Percentiles rank a stretch among this genome's conserved stretches.
These are phyloP conservation scores for Amoebophrya sp. DNA, from an alignment of 169 alveolate species.

Conservation along the genomic window DNA sequence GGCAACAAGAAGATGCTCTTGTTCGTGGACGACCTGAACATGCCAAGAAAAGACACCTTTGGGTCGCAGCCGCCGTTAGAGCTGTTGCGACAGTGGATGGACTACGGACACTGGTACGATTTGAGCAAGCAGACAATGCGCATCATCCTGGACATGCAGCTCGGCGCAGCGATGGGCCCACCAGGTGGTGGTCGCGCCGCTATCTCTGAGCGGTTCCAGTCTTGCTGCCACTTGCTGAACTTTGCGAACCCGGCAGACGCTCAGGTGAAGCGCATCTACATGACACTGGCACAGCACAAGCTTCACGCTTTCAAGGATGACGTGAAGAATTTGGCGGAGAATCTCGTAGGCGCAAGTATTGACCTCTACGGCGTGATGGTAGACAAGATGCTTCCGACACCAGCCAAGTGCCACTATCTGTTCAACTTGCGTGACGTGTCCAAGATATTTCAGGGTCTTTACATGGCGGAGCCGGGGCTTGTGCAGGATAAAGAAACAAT, in stretches of 20 bases:
- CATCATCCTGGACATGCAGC: constrained; percentile 70
- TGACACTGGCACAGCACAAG: constrained; percentile 57
- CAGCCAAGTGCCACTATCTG: constrained; percentile 85
- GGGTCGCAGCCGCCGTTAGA: constrained; percentile 92
- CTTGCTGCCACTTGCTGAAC: constrained; percentile 70
- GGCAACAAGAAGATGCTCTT: constrained; percentile 76
- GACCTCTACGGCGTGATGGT: constrained; percentile 52
- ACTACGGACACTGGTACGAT: constrained; percentile 79
- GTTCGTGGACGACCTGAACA: constrained; percentile 87
- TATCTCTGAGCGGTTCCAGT: constrained; percentile 73
- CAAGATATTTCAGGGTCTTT: constrained; percentile 81
- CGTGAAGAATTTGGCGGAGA: constrained; percentile 61
- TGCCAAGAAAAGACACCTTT: constrained; percentile 87
- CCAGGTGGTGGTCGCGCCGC: constrained; percentile 90
- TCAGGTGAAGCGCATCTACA: constrained; percentile 69
- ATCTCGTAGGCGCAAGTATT: constrained; percentile 54
- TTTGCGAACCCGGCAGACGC: constrained; percentile 47
- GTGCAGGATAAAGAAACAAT: constrained; percentile 73
- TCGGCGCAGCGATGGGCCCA: constrained; percentile 89
- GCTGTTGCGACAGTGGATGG: constrained; percentile 84
- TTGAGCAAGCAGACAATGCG: constrained; percentile 71
- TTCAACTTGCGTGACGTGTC: constrained; percentile 89
- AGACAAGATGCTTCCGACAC: constrained; percentile 79
- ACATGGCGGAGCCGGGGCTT: constrained; percentile 67
- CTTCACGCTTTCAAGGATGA: constrained; percentile 52